phyloP scores from a whole-genome alignment of 2,329 filamentous ascomycete genomes.

The Coniochaeta ligniaria region DNA sequence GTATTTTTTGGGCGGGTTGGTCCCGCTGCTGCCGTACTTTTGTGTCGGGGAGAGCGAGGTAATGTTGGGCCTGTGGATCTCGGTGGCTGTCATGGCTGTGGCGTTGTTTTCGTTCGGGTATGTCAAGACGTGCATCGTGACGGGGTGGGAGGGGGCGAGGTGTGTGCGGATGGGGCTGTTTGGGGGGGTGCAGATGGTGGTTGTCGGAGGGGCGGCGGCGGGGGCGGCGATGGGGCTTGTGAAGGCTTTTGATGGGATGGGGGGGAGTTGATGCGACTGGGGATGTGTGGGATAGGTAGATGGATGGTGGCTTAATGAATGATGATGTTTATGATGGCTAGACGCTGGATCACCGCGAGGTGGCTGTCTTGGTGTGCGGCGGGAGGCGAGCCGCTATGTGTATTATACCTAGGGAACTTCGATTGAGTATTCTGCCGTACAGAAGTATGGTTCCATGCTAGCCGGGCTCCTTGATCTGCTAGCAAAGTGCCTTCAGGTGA shows the following conservation, averaged over 20 bases:
- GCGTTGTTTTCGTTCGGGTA: constrained; percentile 56
- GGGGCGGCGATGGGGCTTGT: constrained; percentile 30
- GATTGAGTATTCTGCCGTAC: too few species aligned
- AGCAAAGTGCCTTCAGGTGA: too few species aligned
- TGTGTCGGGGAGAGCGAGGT: constrained; percentile 33
- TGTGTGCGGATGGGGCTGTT: constrained; percentile 8
- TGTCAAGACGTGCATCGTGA: constrained; percentile 42
- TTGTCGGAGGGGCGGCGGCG: constrained; percentile 28
- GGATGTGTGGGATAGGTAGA: not conserved
- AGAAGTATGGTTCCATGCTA: too few species aligned
- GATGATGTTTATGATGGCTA: too few species aligned
- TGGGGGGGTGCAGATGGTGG: constrained; percentile 30
- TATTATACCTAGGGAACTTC: too few species aligned
- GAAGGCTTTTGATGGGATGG: constrained; percentile 9
- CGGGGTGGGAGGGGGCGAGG: constrained; percentile 5
- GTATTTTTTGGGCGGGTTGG: constrained; percentile 60
- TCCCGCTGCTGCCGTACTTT: constrained; percentile 63
- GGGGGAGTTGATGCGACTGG: not conserved
- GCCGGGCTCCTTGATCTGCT: too few species aligned
- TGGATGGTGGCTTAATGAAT: too few species aligned
- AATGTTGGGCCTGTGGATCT: constrained; percentile 43
- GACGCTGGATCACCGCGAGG: not conserved
- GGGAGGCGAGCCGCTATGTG: not conserved
- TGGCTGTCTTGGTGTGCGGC: not conserved
- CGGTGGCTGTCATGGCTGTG: constrained; percentile 50